These are phyloP conservation scores for Plantago elongata DNA, from an alignment of 257 asterid species.

Conservation along the genomic window DNA sequence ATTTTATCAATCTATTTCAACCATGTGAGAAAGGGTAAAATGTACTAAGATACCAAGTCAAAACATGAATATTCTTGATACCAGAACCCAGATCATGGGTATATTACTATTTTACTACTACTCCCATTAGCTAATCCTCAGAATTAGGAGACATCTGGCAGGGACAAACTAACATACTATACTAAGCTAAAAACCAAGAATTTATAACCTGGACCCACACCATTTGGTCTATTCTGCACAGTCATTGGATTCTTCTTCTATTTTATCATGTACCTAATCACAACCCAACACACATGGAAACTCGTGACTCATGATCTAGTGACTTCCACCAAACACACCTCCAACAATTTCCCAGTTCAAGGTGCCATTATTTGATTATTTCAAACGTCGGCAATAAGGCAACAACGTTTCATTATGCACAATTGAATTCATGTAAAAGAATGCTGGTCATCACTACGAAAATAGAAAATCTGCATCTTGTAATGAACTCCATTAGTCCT, in stretches of 20 bases:
- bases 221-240: slow-evolving; percentile 12
- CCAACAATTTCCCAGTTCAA: not conserved
- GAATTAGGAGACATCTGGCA: slow-evolving; percentile 24
- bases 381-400: not conserved
- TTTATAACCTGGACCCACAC: slow-evolving; percentile 26
- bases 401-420: not conserved
- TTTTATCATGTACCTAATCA: slow-evolving; percentile 1
- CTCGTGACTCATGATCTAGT: slow-evolving; percentile 20
- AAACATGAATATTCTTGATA: no score
- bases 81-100: no score
- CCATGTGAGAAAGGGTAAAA: no score
- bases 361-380: not conserved
- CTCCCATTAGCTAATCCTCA: not conserved
- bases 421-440: no score
- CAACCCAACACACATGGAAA: slow-evolving; percentile 19
- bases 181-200: slow-evolving; percentile 10
- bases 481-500: no score
- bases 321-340: slow-evolving; percentile 10
- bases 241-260: slow-evolving; percentile 26
- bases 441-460: no score
- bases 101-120: not conserved
- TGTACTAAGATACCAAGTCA: no score
- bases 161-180: no score
- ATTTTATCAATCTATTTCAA: no score
- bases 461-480: no score